Evolutionary conservation across 1,284 basidiomycete genomes (phyloP), one percentile per base, ranked within the genome.

Genomic region (Cerrena zonata): DNA sequence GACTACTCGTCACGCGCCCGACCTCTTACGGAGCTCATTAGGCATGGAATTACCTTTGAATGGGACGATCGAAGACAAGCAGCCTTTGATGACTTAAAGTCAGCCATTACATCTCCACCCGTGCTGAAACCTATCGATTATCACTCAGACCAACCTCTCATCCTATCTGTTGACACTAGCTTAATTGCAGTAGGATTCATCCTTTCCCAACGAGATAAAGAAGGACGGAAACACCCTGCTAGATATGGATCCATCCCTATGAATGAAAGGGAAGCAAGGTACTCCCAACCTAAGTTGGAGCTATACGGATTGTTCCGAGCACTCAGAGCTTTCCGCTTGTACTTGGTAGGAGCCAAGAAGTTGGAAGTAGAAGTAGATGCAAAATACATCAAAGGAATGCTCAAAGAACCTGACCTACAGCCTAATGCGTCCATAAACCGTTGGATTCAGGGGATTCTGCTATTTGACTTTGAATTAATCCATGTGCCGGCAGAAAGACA

Each of bases 261-360:
- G 49, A 71, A 67, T 42, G 63, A 68, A 0, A 34, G 60, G 0
- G 71, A 78, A 51, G 49, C 62, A 0, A 40, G 58, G 0, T 76
- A 72, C 48, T 74, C 67, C 0, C 73, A 76, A 45, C 56, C 71
- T 0, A 76, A 76, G 51, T 49, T 71, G 2, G 68, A 76, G 45
- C 50, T 77, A 0, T 75, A 70, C 49, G 68, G 71, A 0, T 54
- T 74, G 0, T 73, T 66, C 50, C 56, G 65, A 0, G 61, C 69
- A 0, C 56, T 75, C 2, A 53, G 58, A 3, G 56, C 58, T 0
- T 52, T 56, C 21, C 51, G 54, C 23, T 40, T 64, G 1, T 64
- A 61, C 25, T 51, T 75, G 2, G 61, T 72, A 11, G 71, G 72
- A 0, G 48, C 69, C 0, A 49, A 56, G 4, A 69, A 69, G 5